A percentile compares a stretch with the other conserved stretches of the same genome.
These are phyloP conservation scores for Umbelopsis isabellina DNA, from an alignment of 192 early-diverging fungal genomes.

Conservation along the genomic window DNA sequence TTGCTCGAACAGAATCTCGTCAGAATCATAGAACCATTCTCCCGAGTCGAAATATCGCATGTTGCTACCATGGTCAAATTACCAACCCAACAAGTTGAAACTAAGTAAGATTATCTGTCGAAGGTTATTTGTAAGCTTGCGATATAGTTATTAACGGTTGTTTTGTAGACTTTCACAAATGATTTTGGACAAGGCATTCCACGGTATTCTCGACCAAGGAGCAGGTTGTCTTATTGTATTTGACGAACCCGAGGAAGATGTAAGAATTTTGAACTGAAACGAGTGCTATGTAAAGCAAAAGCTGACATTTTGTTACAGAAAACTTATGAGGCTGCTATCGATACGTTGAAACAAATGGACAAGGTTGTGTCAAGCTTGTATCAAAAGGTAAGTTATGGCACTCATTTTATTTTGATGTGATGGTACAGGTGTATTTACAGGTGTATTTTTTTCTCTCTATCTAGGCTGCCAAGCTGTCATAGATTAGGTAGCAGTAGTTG, in stretches of 20 bases:
- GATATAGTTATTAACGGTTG: background rate
- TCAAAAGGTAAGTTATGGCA: slow-evolving; percentile 67
- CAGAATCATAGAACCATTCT: slow-evolving; percentile 98
- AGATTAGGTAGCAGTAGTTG: slow-evolving; percentile 2
- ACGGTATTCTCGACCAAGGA: slow-evolving; percentile 97
- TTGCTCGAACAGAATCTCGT: slow-evolving; percentile 96
- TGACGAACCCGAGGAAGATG: slow-evolving; percentile 86
- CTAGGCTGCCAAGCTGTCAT: slow-evolving; percentile 23
- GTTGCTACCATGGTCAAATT: slow-evolving; percentile 93
- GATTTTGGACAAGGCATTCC: slow-evolving; percentile 97
- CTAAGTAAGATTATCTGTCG: slow-evolving; percentile 57
- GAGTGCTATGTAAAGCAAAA: background rate
- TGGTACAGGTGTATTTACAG: slow-evolving; percentile 1
- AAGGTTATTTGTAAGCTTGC: background rate
- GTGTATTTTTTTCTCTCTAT: background rate
- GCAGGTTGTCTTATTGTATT: slow-evolving; percentile 95
- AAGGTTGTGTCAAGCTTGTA: slow-evolving; percentile 96
- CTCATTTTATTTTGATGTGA: background rate
- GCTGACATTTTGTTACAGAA: slow-evolving; percentile 52
- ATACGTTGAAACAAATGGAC: slow-evolving; percentile 96
- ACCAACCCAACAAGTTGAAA: slow-evolving; percentile 91
- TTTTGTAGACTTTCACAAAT: slow-evolving; percentile 82
- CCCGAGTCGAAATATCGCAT: slow-evolving; percentile 94
- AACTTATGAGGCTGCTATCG: slow-evolving; percentile 89
- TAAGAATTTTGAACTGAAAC: slow-evolving; percentile 39